Base-by-base conservation (phyloP, 768 basidiomycete species). In the Hydnum rufescens region DNA sequence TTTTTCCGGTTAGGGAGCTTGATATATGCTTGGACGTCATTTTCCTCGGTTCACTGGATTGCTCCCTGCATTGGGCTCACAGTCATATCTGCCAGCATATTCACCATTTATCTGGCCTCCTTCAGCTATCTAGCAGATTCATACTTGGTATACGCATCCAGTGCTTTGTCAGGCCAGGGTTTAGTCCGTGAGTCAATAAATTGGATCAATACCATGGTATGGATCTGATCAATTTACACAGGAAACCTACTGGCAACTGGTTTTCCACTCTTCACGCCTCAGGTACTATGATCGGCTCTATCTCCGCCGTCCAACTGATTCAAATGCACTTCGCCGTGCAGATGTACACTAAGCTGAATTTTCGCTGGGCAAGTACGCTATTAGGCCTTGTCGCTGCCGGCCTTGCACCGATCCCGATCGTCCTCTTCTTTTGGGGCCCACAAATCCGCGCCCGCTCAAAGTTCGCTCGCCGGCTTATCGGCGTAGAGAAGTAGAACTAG, bases 21-120 rank as follows among this genome's bases (percentile, higher is more conserved):
- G 63, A 74, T 83, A 28, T 86, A 77, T 57, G 80, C 77, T 0
- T 83, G 80, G 76, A 75, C 77, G 2, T 73, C 76, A 8, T 74
- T 51, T 19, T 53, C 70, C 0, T 58, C 57, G 13, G 67, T 82
- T 2, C 72, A 70, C 52, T 85, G 82, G 82, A 73, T 79, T 34
- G 74, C 65, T 0, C 68, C 73, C 23, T 68, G 68, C 22, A 70
- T 81, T 28, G 80, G 74, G 2, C 70, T 80, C 3, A 53, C 58
- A 26, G 50, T 79, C 42, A 74, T 73, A 57, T 67, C 73, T n/a
- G 68, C 67, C 60, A 71, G 68, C 0, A 59, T 67, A 4, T 77
- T 71, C 59, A 69, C 72, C 28, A 71, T 78, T 19, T 80, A 79
- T 29, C 57, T 60, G 23, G 53, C 51, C 3, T 56, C 58, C 57